Evolutionary conservation across 1,139 yeast species (phyloP).

Genomic region (Schizosaccharomyces versatilis): DNA sequence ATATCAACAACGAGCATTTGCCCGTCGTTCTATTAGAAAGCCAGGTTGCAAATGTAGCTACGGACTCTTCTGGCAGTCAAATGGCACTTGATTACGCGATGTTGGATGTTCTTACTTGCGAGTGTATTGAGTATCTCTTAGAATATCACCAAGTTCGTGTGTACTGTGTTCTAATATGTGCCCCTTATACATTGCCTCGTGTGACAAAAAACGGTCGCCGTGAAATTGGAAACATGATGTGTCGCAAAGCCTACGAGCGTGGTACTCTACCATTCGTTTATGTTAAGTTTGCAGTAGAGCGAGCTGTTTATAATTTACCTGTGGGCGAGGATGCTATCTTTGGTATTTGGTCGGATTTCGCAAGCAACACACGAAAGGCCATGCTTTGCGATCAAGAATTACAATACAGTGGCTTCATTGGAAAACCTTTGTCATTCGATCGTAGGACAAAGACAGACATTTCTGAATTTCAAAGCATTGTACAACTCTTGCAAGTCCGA

Average conservation of each 20-base stretch:
- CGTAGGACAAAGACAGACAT: slow-evolving; percentile 54
- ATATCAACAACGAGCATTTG: slow-evolving; percentile 61
- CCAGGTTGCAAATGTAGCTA: slow-evolving; percentile 32
- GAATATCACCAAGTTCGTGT: slow-evolving; percentile 55
- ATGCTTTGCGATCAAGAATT: slow-evolving; percentile 28
- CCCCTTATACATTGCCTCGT: slow-evolving; percentile 66
- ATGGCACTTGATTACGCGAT: slow-evolving; percentile 22
- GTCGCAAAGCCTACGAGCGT: slow-evolving; percentile 56
- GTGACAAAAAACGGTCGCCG: slow-evolving; percentile 63
- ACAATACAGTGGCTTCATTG: slow-evolving; percentile 64
- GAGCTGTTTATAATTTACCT: slow-evolving; percentile 46
- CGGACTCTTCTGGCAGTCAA: slow-evolving; percentile 17
- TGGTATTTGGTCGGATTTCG: slow-evolving; percentile 66
- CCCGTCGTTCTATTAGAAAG: slow-evolving; percentile 81
- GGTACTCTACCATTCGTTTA: slow-evolving; percentile 58
- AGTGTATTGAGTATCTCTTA: slow-evolving; percentile 33
- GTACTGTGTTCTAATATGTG: slow-evolving; percentile 62
- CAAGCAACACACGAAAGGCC: slow-evolving; percentile 35
- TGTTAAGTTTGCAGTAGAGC: slow-evolving; percentile 55
- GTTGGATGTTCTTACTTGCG: slow-evolving; percentile 41
- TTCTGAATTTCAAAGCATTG: slow-evolving; percentile 47
- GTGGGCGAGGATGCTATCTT: slow-evolving; percentile 53
- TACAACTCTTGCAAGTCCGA: slow-evolving; percentile 61
- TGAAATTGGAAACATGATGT: slow-evolving; percentile 84
- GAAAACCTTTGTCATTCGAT: slow-evolving; percentile 51